Base-by-base conservation (phyloP, 306 rosid species). In the Dicorynia guianensis region DNA sequence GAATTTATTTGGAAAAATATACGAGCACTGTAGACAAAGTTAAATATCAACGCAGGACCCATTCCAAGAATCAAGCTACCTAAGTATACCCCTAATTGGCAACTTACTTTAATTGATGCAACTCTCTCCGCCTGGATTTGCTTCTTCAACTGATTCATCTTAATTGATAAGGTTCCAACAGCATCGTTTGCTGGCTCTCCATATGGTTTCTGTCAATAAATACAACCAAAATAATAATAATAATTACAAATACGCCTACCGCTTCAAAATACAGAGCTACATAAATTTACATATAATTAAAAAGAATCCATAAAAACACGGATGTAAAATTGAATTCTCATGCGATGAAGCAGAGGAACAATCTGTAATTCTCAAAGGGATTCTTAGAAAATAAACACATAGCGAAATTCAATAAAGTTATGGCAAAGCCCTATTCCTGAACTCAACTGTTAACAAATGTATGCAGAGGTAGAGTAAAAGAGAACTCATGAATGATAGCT, bases 81-180 rank as follows among this genome's bases (percentile, higher is more conserved):
- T 25, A 25, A 25, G 30, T 25, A 25, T 25, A 25, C 30, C 30
- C 30, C 30, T 25, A 25, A 8, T 61, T 12, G 42, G 17, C 53
- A 34, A 70, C 89, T 80, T 83, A 91, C 97, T 71, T 78, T 86
- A 39, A 95, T 67, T 5, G 70, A 81, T 63, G 63, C 69, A 55
- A 76, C 13, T 81, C 98, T 87, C 84, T 89, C 94, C 12, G 81
- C 87, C 74, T 88, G 93, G 79, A 95, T 89, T 90, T 95, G 86
- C 88, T 74, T 86, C 84, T 80, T 87, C 48, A 92, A 85, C 76
- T 86, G 88, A 79, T 87, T 82, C 77, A 95, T 88, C 87, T 88
- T 89, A 76, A 55, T n/a, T 34, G 76, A 58, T 88, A 92, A 87
- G 79, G 74, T 62, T 71, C 75, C 91, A 63, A 69, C 36, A 61